Evolutionary conservation across 371 early-diverging fungal species (phyloP), one percentile per base, ranked within the genome.

Genomic region (Apophysomyces ossiformis): DNA sequence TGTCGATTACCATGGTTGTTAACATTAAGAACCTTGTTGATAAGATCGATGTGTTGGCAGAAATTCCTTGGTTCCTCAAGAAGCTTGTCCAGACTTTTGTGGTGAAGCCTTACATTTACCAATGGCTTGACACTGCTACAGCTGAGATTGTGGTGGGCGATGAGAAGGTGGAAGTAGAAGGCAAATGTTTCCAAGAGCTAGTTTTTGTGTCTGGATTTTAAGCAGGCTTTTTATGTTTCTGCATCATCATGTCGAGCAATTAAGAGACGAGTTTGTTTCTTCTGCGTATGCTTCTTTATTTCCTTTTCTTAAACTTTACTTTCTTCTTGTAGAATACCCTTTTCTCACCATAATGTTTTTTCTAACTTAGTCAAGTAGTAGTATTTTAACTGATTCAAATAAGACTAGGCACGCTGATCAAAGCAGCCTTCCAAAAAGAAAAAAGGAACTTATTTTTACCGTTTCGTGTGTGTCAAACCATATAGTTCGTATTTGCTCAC

Each of bases 61-160:
- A 95, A 74, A 86, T 98, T 66, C 96, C 97, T 32, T 96, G 86
- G 79, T 75, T 96, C 57, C 61, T 98, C 44, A 88, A 93, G 65
- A 94, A 93, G 73, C 74, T 96, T 60, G 92, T 98, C 39, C 95
- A 97, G 69, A 88, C 94, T 0, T 90, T 97, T 69, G 89, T 98
- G 46, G 94, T 96, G 46, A 93, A 93, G 73, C 98, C 98, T 16
- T 96, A 90, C 69, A 84, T 95, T 58, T 98, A 95, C 78, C 94
- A 95, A 79, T 96, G 93, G 88, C 83, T 87, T 62, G 89, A 92
- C 60, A 83, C 85, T 32, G 87, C 82, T 37, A 78, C 86, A 9
- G 88, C 85, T 43, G 77, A 86, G 54, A 81, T 92, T 37, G 82
- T 82, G 9, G 76, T 93, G 35, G 94, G 90, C 41, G 90, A 88